These are phyloP conservation scores for Mycosphaerella arachidis DNA, from an alignment of 2,329 filamentous ascomycete species.

Conservation along the genomic window DNA sequence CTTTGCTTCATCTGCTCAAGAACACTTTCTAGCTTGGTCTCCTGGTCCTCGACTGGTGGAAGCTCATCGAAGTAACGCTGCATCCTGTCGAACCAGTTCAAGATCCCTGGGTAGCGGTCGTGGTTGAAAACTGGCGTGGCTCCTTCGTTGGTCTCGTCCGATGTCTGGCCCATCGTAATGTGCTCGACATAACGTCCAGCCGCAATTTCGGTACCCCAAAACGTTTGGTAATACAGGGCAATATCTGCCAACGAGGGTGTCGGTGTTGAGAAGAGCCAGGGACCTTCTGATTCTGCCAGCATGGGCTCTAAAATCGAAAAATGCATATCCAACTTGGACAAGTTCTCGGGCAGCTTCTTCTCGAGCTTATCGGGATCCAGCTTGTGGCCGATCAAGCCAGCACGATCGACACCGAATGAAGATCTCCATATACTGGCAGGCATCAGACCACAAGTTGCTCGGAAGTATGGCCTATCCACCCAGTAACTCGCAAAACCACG, in stretches of 20 bases:
- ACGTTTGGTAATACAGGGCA: conserved; percentile 37
- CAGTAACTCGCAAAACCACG: conserved; percentile 41
- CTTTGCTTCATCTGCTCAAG: conserved; percentile 26
- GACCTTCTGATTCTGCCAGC: conserved; percentile 26
- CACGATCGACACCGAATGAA: conserved; percentile 38
- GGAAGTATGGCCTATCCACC: conserved; percentile 39
- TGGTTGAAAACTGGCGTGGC: conserved; percentile 34
- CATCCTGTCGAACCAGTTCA: conserved; percentile 35
- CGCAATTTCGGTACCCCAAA: conserved; percentile 39
- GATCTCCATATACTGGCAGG: conserved; percentile 38
- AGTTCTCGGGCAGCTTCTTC: conserved; percentile 37
- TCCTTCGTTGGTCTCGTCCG: conserved; percentile 26
- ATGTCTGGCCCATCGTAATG: conserved; percentile 34
- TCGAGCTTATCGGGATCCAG: conserved; percentile 37
- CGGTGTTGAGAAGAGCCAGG: conserved; percentile 35
- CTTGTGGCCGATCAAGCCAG: conserved; percentile 37
- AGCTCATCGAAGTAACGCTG: conserved; percentile 32
- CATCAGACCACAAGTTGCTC: conserved; percentile 39
- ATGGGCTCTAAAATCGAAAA: conserved; percentile 36
- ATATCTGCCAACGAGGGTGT: conserved; percentile 37
- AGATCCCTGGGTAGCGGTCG: conserved; percentile 35
- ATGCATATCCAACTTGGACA: conserved; percentile 36
- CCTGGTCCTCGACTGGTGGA: conserved; percentile 26
- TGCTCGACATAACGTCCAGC: conserved; percentile 33
- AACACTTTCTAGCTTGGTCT: conserved; percentile 20